Evolutionary conservation across 805 yeast genomes (phyloP).

Genomic region (Tetrapisispora phaffii): DNA sequence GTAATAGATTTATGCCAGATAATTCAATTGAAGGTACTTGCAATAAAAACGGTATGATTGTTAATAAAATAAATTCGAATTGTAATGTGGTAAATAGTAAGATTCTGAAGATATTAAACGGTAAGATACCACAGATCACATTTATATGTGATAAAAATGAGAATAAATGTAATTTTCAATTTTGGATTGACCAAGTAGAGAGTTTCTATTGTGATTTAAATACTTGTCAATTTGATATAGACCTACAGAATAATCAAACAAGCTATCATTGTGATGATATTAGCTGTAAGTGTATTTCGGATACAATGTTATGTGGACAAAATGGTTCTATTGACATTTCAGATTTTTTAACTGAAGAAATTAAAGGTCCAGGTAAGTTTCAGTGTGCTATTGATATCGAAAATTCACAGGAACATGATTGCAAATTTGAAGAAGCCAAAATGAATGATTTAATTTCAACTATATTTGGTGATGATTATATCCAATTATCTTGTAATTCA

Average conservation of each 20-base stretch:
- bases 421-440: constrained; percentile 86
- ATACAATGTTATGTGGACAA: constrained; percentile 86
- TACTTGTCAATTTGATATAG: constrained; percentile 62
- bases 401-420: constrained; percentile 34
- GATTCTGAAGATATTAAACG: constrained; percentile 68
- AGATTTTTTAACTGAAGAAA: constrained; percentile 83
- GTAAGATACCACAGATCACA: constrained; percentile 82
- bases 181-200: constrained; percentile 89
- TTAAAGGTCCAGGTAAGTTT: constrained; percentile 88
- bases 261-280: constrained; percentile 69
- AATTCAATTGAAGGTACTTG: constrained; percentile 74
- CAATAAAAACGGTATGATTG: constrained; percentile 73
- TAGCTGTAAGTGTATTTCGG: constrained; percentile 86
- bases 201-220: constrained; percentile 81
- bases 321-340: constrained; percentile 89
- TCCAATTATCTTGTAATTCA: constrained; percentile 67
- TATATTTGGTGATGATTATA: constrained; percentile 91
- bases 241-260: constrained; percentile 52
- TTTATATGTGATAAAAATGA: constrained; percentile 72
- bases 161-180: constrained; percentile 73
- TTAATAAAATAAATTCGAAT: constrained; percentile 75
- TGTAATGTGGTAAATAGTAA: constrained; percentile 90
- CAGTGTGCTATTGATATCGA: constrained; percentile 50
- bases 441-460: constrained; percentile 86
- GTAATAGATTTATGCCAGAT: constrained; percentile 83